phyloP scores from a whole-genome alignment of 2,329 filamentous ascomycete species.

The Sclerotinia trifoliorum region DNA sequence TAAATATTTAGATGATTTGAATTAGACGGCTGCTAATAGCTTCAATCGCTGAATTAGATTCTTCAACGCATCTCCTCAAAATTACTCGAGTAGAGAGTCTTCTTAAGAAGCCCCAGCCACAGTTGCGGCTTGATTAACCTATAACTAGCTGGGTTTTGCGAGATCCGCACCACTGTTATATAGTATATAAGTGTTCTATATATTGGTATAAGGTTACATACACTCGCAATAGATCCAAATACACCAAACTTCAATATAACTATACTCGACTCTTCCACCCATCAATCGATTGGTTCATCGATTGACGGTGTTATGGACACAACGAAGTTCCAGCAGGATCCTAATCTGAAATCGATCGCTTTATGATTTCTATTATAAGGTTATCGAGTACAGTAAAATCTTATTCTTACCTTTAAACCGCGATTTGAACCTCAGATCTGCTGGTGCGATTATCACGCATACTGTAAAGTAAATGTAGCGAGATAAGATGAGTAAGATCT shows the following conservation, averaged over 20 bases:
- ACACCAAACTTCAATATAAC: background rate
- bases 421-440: constrained; percentile 51
- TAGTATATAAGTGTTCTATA: background rate
- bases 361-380: constrained; percentile 25
- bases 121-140: too few relatives aligned
- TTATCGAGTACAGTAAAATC: too few relatives aligned
- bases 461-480: constrained; percentile 48
- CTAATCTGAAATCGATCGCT: constrained; percentile 25
- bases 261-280: constrained; percentile 9
- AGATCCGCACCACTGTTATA: too few relatives aligned
- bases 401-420: constrained; percentile 48
- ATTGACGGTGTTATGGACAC: background rate
- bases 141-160: too few relatives aligned
- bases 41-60: too few relatives aligned
- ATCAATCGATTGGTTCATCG: constrained; percentile 1
- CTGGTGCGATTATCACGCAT: constrained; percentile 53
- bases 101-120: too few relatives aligned
- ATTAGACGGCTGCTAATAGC: too few relatives aligned
- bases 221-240: background rate
- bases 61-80: too few relatives aligned
- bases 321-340: constrained; percentile 19
- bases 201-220: background rate
- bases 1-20: too few relatives aligned
- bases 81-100: too few relatives aligned
- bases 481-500: too few relatives aligned